These are phyloP conservation scores for Neonectria coccinea DNA, from an alignment of 2,329 filamentous ascomycete genomes.

Conservation along the genomic window DNA sequence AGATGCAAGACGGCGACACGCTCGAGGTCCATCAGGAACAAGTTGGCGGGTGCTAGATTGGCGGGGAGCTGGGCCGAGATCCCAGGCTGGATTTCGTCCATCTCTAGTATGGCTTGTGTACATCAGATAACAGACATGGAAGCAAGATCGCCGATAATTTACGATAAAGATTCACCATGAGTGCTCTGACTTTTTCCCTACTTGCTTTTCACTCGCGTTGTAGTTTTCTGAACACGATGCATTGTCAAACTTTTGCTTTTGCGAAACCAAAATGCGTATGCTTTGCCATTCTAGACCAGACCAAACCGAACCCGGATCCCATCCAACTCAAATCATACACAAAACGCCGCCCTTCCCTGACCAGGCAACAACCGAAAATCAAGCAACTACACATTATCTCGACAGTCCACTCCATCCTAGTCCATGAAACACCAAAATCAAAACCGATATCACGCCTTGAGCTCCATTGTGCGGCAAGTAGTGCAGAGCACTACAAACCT, in stretches of 20 bases:
- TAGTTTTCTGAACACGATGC: conserved; percentile 10
- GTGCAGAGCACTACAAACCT: conserved; percentile 70
- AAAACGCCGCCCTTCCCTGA: conserved; percentile 23
- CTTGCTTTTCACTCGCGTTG: background rate
- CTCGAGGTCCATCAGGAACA: conserved; percentile 99
- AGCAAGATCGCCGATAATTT: conserved; percentile 41
- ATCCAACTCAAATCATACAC: conserved; percentile 15
- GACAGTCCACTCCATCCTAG: conserved; percentile 12
- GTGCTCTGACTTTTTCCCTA: background rate
- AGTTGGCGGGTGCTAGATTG: conserved; percentile 75
- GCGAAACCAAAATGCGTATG: conserved; percentile 11
- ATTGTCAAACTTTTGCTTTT: conserved; percentile 2
- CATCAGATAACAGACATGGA: conserved; percentile 34
- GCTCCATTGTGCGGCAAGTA: conserved; percentile 68
- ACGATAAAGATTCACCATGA: conserved; percentile 47
- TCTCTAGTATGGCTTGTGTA: conserved; percentile 38
- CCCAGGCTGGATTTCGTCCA: conserved; percentile 33
- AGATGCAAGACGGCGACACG: conserved; percentile 96
- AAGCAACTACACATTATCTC: conserved; percentile 29
- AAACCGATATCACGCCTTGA: conserved; percentile 61
- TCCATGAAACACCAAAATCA: conserved; percentile 24
- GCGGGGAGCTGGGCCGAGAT: conserved; percentile 23
- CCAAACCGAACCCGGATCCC: conserved; percentile 3
- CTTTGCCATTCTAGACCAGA: conserved; percentile 34
- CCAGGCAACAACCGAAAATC: conserved; percentile 19